These are phyloP conservation scores for Calonectria honghensis DNA, from an alignment of 2,329 filamentous ascomycete species.

Conservation along the genomic window DNA sequence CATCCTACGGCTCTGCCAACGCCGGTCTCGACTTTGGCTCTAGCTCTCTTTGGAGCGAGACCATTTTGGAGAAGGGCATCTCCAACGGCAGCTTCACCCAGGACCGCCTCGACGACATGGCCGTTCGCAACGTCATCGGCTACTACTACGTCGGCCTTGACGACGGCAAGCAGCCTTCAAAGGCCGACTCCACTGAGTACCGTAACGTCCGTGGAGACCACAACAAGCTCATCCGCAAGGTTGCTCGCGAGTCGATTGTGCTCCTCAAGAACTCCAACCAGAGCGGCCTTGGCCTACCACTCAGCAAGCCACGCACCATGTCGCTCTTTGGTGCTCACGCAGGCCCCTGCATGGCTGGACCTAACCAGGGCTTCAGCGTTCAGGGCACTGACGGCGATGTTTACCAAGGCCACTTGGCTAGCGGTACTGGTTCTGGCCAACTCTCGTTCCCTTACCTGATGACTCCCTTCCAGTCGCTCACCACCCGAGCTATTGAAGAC, in stretches of 20 bases:
- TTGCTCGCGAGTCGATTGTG: constrained; percentile 73
- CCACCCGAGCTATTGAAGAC: constrained; percentile 64
- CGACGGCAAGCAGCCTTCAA: constrained; percentile 68
- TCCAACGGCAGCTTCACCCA: constrained; percentile 33
- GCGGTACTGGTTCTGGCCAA: constrained; percentile 71
- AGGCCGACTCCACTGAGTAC: constrained; percentile 63
- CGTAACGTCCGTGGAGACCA: constrained; percentile 72
- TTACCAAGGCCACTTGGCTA: constrained; percentile 63
- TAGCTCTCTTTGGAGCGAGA: constrained; percentile 23
- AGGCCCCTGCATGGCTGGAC: constrained; percentile 54
- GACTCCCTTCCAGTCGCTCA: constrained; percentile 72
- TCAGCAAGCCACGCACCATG: constrained; percentile 61
- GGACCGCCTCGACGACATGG: constrained; percentile 28
- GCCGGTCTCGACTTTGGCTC: constrained; percentile 28
- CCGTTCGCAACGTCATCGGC: constrained; percentile 10
- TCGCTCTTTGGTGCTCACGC: constrained; percentile 69
- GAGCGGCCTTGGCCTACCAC: constrained; percentile 67
- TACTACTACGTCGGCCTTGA: constrained; percentile 33
- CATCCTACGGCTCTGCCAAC: constrained; percentile 22
- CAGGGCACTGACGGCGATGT: constrained; percentile 22
- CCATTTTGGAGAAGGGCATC: constrained; percentile 25
- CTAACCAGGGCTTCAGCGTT: constrained; percentile 10
- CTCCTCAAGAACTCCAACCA: constrained; percentile 70
- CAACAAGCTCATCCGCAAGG: constrained; percentile 65
- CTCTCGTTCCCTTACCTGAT: constrained; percentile 69